Conservation (phyloP, 495 filamentous ascomycete species). For the Hyaloscypha variabilis region DNA sequence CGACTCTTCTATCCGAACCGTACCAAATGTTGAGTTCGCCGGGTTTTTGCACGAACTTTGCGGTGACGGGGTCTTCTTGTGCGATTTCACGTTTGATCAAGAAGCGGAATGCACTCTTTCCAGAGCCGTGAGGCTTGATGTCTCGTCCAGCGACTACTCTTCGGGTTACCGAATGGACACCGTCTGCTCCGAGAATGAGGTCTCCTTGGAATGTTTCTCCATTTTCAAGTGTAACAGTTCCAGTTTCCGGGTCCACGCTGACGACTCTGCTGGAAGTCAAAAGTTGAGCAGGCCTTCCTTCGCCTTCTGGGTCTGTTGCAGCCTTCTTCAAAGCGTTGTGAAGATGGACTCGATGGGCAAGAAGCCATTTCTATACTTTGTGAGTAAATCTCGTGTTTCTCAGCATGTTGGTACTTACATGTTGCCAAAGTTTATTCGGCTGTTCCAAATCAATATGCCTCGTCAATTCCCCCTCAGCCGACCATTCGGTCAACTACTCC, state of each 20-base stretch:
- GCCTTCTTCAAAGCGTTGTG: constrained; percentile 44
- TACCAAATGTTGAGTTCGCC: constrained; percentile 54
- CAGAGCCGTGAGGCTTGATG: constrained; percentile 45
- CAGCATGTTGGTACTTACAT: constrained; percentile 19
- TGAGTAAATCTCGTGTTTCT: neutral
- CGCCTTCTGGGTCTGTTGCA: constrained; percentile 40
- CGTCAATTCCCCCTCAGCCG: neutral
- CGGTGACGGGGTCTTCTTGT: constrained; percentile 48
- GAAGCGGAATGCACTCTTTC: constrained; percentile 66
- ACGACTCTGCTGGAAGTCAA: constrained; percentile 47
- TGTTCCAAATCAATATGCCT: constrained; percentile 36
- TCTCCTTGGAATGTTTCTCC: constrained; percentile 39
- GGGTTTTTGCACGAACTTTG: constrained; percentile 44
- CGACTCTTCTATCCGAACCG: constrained; percentile 50
- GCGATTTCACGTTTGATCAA: constrained; percentile 48
- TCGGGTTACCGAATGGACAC: constrained; percentile 36
- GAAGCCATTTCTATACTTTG: constrained; percentile 41
- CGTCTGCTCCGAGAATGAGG: constrained; percentile 45
- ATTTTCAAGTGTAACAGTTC: constrained; percentile 43
- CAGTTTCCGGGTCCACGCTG: constrained; percentile 45
- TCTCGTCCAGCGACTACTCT: constrained; percentile 37
- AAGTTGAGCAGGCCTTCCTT: constrained; percentile 43
- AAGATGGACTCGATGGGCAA: constrained; percentile 53
- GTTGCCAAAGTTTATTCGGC: constrained; percentile 46
- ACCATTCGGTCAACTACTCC: constrained; percentile 17